Conservation (phyloP, 129 eudicot genomes). For the Mikania micrantha region DNA sequence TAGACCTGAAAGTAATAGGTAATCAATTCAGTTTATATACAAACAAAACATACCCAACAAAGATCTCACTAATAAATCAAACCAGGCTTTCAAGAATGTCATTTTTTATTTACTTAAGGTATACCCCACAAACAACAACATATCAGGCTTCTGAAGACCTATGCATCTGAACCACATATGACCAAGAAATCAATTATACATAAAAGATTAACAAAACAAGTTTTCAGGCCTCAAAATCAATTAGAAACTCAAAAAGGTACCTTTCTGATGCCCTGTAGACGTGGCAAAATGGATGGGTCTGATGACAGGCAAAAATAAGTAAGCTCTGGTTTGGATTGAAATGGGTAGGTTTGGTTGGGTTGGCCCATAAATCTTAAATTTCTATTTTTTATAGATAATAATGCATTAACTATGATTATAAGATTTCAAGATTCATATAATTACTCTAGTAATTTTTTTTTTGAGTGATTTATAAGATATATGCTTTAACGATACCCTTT, state of each 20-base stretch:
- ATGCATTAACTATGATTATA: background rate
- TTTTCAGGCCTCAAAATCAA: background rate
- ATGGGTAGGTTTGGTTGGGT: background rate
- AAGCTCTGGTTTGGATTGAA: background rate
- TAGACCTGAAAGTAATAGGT: slow-evolving; percentile 54
- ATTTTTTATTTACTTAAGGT: background rate
- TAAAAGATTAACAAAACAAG: background rate
- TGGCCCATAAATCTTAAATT: background rate
- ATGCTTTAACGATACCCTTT: background rate
- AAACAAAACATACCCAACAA: background rate
- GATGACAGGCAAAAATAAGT: background rate
- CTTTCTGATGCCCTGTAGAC: background rate
- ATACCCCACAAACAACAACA: background rate
- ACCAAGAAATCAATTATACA: background rate
- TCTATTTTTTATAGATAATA: background rate
- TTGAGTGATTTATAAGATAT: background rate
- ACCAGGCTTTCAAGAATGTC: background rate
- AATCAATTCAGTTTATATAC: background rate
- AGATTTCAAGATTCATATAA: background rate
- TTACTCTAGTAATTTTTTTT: background rate
- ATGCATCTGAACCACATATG: background rate
- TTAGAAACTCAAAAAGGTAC: background rate
- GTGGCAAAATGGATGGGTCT: background rate
- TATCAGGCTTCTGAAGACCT: background rate
- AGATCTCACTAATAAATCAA: background rate